These are phyloP conservation scores for Sambucus nigra DNA, from an alignment of 129 eudicot species.

Conservation along the genomic window DNA sequence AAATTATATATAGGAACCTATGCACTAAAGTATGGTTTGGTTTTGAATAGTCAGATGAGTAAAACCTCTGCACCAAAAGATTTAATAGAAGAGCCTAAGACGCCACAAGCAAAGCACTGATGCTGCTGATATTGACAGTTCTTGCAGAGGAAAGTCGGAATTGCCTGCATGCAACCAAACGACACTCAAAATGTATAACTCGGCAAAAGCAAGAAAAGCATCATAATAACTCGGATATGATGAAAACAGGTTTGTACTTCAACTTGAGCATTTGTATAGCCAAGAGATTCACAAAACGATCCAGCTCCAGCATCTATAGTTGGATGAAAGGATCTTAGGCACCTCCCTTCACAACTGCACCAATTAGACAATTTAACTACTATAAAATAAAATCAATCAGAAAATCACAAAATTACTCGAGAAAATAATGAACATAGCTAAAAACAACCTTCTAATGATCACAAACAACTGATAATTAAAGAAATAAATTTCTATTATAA, in stretches of 20 bases:
- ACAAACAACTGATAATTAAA: background rate
- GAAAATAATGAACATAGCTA: background rate
- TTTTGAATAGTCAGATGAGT: slow-evolving; percentile 3
- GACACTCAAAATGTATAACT: too few species aligned
- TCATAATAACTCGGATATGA: background rate
- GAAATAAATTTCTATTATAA: too few species aligned
- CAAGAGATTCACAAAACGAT: slow-evolving; percentile 56
- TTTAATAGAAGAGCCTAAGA: slow-evolving; percentile 64
- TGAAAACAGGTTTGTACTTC: slow-evolving; percentile 37
- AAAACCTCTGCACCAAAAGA: slow-evolving; percentile 63
- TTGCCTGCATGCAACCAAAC: slow-evolving; percentile 37
- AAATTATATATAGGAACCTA: too few species aligned
- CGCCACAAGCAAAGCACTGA: slow-evolving; percentile 76
- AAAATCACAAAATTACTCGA: background rate
- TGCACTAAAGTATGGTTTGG: background rate
- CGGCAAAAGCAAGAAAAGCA: background rate
- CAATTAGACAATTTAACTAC: slow-evolving; percentile 3
- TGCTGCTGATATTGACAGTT: slow-evolving; percentile 69
- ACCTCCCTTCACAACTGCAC: slow-evolving; percentile 79
- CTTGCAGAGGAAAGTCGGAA: slow-evolving; percentile 41
- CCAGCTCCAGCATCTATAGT: slow-evolving; percentile 51
- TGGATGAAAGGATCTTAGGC: slow-evolving; percentile 84
- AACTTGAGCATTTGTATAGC: slow-evolving; percentile 40
- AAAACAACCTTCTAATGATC: background rate
- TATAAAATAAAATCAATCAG: background rate